Evolutionary conservation across 208 protist genomes (phyloP), one percentile per base, ranked within the genome.

Genomic region (Herpetomonas tarakana): DNA sequence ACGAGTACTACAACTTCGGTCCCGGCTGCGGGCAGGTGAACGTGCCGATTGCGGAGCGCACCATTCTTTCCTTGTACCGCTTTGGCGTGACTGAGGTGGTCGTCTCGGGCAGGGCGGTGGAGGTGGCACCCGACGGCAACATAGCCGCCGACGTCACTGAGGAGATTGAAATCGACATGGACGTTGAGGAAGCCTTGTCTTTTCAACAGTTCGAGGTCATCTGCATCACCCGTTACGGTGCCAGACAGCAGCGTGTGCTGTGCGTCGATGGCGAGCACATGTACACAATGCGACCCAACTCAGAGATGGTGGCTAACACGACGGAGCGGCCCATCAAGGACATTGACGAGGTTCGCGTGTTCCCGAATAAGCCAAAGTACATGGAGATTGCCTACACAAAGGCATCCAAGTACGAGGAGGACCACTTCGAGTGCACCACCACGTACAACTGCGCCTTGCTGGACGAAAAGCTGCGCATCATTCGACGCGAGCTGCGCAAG

Each of bases 131-230:
- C 45, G 53, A 50, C 38, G 60, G 31, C 52, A 30, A 62, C 30
- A 6, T 39, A 65, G 52, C 58, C 44, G 51, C 49, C 12, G 70
- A 71, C 24, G 29, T 71, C 30, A 60, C 64, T 2, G 80, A 91
- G 53, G 88, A 91, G 38, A 90, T 94, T 64, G 68, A 80, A 3
- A 78, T 92, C 44, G 76, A 91, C 60, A 88, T 94, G 75, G 74
- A 81, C 31, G 65, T 76, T 2, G 83, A 92, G 38, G 80, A 92
- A 61, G 85, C 88, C 6, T 26, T 86, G 6, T 73, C 82, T 14
- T 90, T 91, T 54, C 82, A 94, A 62, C 83, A 91, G 62, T 94
- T 94, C 52, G 88, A 94, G 35, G 84, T 94, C 2, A 91, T 92
- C 47, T 68, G 76, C 26, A 92, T 92, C 41, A 88, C 87, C 52